Conservation (phyloP, 352 stramenopile genomes). For the Pythium vanterpoolii region DNA sequence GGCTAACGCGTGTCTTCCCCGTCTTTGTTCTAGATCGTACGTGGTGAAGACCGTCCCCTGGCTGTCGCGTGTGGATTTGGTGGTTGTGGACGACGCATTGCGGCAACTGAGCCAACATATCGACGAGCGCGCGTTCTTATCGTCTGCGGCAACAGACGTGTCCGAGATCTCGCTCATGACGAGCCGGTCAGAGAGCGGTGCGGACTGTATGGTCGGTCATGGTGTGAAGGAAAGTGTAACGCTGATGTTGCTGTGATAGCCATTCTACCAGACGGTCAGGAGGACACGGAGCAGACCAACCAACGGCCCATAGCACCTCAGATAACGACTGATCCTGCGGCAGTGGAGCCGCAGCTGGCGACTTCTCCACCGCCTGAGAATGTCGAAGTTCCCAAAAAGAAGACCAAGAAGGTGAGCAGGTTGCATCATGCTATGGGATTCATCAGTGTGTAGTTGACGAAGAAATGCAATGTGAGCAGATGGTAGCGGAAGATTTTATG, state of each 20-base stretch:
- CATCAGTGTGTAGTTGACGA: not conserved
- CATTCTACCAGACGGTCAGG: not conserved
- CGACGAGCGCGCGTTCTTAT: constrained; percentile 29
- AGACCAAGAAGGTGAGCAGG: constrained; percentile 17
- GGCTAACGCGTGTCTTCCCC: too few species aligned
- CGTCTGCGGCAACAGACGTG: constrained; percentile 36
- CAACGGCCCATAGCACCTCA: not conserved
- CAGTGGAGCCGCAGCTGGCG: not conserved
- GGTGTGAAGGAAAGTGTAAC: not conserved
- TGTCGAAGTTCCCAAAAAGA: constrained; percentile 23
- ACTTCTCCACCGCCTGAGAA: not conserved
- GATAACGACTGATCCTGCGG: not conserved
- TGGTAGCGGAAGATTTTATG: constrained; percentile 57
- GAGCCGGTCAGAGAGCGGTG: constrained; percentile 15
- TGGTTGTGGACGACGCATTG: constrained; percentile 41
- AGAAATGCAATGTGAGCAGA: constrained; percentile 19
- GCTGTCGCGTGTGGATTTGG: constrained; percentile 43
- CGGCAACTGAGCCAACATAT: constrained; percentile 40
- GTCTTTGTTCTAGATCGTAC: constrained; percentile 4
- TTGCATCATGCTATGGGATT: not conserved
- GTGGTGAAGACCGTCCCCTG: constrained; percentile 47
- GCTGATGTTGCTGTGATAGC: not conserved
- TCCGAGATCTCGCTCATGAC: constrained; percentile 36
- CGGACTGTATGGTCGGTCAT: not conserved
- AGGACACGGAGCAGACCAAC: not conserved